Conservation (phyloP, 768 basidiomycete genomes). For the Kwoniella sp. region DNA sequence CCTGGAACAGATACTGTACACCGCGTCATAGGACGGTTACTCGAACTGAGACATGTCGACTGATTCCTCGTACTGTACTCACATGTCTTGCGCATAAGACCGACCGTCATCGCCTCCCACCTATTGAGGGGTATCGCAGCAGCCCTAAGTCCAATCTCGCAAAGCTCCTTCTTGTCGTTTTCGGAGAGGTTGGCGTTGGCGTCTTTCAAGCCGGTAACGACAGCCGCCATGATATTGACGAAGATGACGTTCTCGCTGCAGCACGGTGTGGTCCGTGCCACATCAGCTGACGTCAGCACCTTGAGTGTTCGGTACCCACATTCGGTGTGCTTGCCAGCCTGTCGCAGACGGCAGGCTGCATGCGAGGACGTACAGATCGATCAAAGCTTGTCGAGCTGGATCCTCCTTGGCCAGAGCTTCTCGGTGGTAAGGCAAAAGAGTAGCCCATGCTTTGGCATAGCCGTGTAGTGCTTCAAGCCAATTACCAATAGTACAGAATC, state of each 20-base stretch:
- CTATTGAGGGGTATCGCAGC: not conserved
- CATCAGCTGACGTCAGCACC: not conserved
- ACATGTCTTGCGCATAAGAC: not conserved
- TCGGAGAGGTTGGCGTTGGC: not conserved
- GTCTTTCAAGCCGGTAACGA: not conserved
- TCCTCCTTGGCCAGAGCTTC: not conserved
- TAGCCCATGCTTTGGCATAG: slow-evolving; percentile 3
- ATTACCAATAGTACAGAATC: not conserved
- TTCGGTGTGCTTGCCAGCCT: too few relatives aligned
- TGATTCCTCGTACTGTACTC: too few relatives aligned
- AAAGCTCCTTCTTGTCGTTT: not conserved
- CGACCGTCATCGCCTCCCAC: not conserved
- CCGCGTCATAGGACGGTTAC: too few relatives aligned
- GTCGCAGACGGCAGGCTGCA: too few relatives aligned
- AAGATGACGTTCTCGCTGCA: slow-evolving; percentile 6
- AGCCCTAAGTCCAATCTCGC: slow-evolving; percentile 1
- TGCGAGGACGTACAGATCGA: not conserved
- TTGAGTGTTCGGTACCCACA: not conserved
- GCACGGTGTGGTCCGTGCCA: not conserved
- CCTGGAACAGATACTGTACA: too few relatives aligned
- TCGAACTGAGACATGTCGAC: not conserved
- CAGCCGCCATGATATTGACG: slow-evolving; percentile 8
- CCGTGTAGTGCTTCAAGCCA: not conserved
- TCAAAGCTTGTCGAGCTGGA: not conserved
- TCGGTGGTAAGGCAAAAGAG: slow-evolving; percentile 9